phyloP scores from a whole-genome alignment of 2,329 filamentous ascomycete genomes.

The Amesomyces nigricolor region DNA sequence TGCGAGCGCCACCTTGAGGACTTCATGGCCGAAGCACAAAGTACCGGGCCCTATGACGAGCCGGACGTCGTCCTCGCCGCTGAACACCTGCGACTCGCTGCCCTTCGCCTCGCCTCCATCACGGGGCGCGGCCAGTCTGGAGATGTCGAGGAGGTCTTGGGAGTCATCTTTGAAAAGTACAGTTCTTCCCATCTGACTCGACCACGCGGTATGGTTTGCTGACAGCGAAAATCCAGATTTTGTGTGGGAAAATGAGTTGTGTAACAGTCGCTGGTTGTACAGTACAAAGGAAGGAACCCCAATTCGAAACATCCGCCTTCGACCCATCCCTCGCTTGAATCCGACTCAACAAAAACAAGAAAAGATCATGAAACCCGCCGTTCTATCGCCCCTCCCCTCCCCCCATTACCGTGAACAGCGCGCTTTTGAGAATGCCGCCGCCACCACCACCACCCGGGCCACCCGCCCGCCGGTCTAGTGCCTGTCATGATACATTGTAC shows the following conservation, averaged over 20 bases:
- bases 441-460: not conserved
- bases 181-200: constrained; percentile 32
- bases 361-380: not conserved
- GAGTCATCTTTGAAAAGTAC: constrained; percentile 96
- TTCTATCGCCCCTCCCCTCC: not conserved
- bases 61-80: constrained; percentile 85
- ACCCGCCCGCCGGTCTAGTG: not conserved
- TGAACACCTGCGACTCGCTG: constrained; percentile 78
- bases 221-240: constrained; percentile 32
- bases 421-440: not conserved
- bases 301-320: not conserved
- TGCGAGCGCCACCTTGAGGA: constrained; percentile 67
- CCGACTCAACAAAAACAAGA: not conserved
- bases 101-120: constrained; percentile 74
- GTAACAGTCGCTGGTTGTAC: constrained; percentile 6
- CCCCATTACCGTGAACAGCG: not conserved
- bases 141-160: constrained; percentile 91
- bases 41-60: constrained; percentile 36
- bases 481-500: not conserved
- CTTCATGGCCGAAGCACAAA: constrained; percentile 59
- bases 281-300: constrained; percentile 8
- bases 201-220: constrained; percentile 1
- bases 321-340: not conserved
- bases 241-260: constrained; percentile 40
- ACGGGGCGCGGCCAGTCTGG: constrained; percentile 79